Conservation (phyloP, 2,329 filamentous ascomycete species). For the Cladosporium colombiae region DNA sequence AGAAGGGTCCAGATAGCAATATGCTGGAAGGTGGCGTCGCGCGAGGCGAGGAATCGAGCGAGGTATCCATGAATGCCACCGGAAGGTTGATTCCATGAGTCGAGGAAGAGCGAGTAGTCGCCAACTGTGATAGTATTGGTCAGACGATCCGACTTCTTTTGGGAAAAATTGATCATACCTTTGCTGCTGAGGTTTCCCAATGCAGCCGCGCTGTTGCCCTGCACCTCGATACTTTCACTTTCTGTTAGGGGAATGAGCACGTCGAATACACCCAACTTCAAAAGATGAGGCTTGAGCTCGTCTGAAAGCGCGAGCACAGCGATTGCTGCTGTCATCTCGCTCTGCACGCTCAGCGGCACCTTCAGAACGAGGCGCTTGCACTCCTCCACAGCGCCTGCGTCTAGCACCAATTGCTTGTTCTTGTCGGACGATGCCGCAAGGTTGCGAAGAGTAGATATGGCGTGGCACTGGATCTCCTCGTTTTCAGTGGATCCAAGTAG, state of each 20-base stretch:
- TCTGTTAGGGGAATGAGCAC: conserved; percentile 93
- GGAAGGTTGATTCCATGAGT: conserved; percentile 88
- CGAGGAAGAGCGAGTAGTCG: conserved; percentile 93
- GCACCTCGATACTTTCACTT: conserved; percentile 94
- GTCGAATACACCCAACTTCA: conserved; percentile 92
- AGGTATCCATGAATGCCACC: conserved; percentile 96
- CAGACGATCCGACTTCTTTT: not conserved
- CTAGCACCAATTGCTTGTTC: conserved; percentile 96
- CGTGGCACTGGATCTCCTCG: conserved; percentile 98
- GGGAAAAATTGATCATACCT: conserved; percentile 58
- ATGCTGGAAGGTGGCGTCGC: conserved; percentile 96
- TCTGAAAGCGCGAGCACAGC: conserved; percentile 94
- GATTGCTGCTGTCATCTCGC: conserved; percentile 99
- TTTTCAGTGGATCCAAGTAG: conserved; percentile 93
- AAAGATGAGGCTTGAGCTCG: conserved; percentile 86
- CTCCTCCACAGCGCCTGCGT: conserved; percentile 95
- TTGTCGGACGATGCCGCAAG: conserved; percentile 94
- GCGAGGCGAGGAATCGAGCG: conserved; percentile 86
- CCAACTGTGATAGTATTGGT: conserved; percentile 64
- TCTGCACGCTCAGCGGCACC: conserved; percentile 91
- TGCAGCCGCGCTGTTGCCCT: conserved; percentile 95
- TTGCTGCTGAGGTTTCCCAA: conserved; percentile 96
- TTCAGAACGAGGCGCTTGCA: conserved; percentile 96
- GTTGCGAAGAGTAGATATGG: conserved; percentile 94
- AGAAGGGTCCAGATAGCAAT: conserved; percentile 98